Conservation (phyloP, 176 grass and related monocot species). For the Musa acuminata region DNA sequence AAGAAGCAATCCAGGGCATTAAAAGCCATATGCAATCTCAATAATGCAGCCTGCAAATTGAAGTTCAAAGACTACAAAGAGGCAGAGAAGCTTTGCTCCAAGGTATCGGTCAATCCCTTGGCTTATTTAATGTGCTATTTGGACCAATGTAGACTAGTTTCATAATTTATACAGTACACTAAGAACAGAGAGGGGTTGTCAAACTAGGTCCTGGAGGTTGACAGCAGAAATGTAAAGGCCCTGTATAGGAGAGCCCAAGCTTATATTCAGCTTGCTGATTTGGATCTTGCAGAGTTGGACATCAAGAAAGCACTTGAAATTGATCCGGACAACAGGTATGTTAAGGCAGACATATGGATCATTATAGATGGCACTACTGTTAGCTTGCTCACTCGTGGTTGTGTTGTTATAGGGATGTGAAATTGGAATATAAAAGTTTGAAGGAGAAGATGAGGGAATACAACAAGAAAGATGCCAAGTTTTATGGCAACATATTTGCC, state of each 20-base stretch:
- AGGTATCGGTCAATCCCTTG: slow-evolving; percentile 31
- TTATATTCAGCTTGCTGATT: slow-evolving; percentile 49
- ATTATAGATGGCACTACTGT: too few species aligned
- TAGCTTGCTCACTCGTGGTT: neutral
- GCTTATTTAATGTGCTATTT: too few species aligned
- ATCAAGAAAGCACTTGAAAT: neutral
- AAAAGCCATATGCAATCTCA: slow-evolving; percentile 80
- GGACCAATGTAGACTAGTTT: neutral
- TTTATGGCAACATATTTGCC: slow-evolving; percentile 84
- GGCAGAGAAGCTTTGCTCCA: slow-evolving; percentile 69
- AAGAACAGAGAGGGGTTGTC: too few species aligned
- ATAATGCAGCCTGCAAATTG: slow-evolving; percentile 88
- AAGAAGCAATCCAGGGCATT: slow-evolving; percentile 73
- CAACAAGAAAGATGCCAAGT: slow-evolving; percentile 80
- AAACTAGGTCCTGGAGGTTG: slow-evolving; percentile 51
- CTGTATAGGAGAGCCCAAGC: slow-evolving; percentile 41
- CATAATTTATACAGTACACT: neutral
- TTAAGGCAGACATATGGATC: neutral
- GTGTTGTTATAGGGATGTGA: slow-evolving; percentile 46
- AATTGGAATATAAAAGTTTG: slow-evolving; percentile 56
- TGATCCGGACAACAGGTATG: slow-evolving; percentile 1
- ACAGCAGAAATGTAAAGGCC: slow-evolving; percentile 30
- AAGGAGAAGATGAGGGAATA: slow-evolving; percentile 80
- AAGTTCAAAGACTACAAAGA: slow-evolving; percentile 83
- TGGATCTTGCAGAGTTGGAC: slow-evolving; percentile 42